Conservation (phyloP, 768 basidiomycete genomes). For the Mycena albidolilacea region DNA sequence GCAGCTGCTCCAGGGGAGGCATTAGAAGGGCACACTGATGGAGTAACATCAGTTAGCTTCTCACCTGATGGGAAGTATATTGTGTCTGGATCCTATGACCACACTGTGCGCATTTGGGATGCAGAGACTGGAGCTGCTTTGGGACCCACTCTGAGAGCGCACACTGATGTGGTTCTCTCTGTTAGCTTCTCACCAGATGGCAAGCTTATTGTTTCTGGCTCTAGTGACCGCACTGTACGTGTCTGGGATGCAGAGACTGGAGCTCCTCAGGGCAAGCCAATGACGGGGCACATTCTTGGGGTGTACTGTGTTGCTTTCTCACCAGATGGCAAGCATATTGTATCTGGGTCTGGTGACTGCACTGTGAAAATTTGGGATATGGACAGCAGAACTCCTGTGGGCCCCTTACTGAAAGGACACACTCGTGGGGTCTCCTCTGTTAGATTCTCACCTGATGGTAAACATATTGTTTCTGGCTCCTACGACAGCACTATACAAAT, state of each 20-base stretch:
- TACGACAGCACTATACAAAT: background rate
- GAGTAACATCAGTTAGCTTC: no score
- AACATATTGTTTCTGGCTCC: background rate
- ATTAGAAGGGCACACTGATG: no score
- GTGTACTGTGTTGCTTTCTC: background rate
- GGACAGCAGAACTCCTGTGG: background rate
- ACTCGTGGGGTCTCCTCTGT: background rate
- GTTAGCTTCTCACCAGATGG: no score
- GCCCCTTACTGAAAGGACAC: slow-evolving; percentile 3
- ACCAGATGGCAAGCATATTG: slow-evolving; percentile 1
- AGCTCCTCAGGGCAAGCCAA: background rate
- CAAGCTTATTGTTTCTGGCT: no score
- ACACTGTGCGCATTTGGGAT: no score
- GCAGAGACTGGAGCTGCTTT: no score
- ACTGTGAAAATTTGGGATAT: background rate
- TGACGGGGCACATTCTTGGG: background rate
- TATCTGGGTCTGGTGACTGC: background rate
- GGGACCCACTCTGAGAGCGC: no score
- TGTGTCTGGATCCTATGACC: no score
- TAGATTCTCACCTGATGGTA: background rate
- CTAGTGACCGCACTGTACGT: no score
- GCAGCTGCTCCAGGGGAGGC: background rate
- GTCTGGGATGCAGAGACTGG: background rate
- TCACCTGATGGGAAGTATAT: no score
- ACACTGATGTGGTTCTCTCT: no score